A percentile compares a stretch with the other conserved stretches of the same genome.
phyloP scores from a whole-genome alignment of 1,284 basidiomycete species.

The Xanthoconium separans region DNA sequence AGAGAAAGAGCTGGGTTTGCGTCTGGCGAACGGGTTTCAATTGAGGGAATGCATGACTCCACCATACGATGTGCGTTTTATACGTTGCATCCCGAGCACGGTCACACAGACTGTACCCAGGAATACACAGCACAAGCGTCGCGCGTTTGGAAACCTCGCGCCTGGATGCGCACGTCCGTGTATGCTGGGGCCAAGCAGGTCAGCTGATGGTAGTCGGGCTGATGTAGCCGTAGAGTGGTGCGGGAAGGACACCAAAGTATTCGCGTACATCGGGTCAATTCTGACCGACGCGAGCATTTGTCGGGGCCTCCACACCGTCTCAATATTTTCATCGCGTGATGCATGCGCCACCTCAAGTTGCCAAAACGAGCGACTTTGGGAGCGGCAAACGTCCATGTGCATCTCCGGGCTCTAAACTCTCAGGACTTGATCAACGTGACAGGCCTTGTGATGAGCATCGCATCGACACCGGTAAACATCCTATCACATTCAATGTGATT shows the following conservation, averaged over 20 bases:
- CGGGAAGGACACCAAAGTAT: neutral
- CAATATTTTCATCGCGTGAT: conserved; percentile 11
- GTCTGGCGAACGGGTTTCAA: neutral
- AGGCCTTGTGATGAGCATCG: neutral
- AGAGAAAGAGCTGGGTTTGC: neutral
- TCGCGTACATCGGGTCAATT: neutral
- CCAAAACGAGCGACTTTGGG: neutral
- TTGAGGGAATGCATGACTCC: neutral
- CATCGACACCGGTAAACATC: too few species aligned
- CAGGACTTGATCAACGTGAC: neutral
- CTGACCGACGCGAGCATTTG: neutral
- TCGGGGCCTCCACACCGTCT: neutral
- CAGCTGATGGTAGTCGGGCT: conserved; percentile 12
- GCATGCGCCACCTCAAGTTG: too few species aligned
- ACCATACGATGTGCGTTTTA: conserved; percentile 10
- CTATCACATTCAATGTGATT: neutral
- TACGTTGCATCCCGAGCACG: conserved; percentile 1
- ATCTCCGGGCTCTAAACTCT: too few species aligned
- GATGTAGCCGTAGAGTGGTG: neutral
- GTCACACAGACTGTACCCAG: neutral
- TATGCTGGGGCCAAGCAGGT: neutral
- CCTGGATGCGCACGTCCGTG: neutral
- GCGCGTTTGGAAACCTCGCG: neutral
- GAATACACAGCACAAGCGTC: neutral
- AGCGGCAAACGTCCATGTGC: neutral